Evolutionary conservation across 2,329 filamentous ascomycete species (phyloP), one percentile per base, ranked within the genome.

Genomic region (Stachybotrys chlorohalonatus): DNA sequence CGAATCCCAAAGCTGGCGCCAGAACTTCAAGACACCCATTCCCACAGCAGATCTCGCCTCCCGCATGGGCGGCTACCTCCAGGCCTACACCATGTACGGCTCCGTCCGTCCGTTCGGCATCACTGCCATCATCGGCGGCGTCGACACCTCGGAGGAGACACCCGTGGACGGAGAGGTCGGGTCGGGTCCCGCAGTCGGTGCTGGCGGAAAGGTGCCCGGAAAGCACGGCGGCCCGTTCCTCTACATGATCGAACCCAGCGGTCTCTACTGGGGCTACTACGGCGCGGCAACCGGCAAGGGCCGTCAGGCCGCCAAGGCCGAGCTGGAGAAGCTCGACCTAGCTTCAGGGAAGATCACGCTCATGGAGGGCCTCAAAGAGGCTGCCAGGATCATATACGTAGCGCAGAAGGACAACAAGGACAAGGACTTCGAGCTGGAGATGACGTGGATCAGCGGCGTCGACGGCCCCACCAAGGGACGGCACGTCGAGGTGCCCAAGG

Each of bases 381-480:
- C 94, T 39, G 94, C 94, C 55, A 81, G 91, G 58, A 99, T 99
- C 74, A 97, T 99, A 74, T 95, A 96, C 71, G 84, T 96, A 57
- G 92, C 93, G 51, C 94, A 99, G 70, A 94, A 97, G 72, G 94
- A 99, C 73, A 97, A 93, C 80, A 97, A 97, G 78, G 94, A 97
- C 76, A 99, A 99, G 80, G 94, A 97, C 61, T 99, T 97, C 67
- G 94, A 99, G 83, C 80, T 99, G 57, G 94, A 99, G 78, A 95
- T 99, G 91, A 95, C 90, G 56, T 99, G 94, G 94, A 89, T 97
- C 71, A 96, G 91, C 73, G 83, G 81, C 53, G 73, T 85, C 51
- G 83, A 89, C 61, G 93, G 92, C 6, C 91, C 92, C 42, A 97
- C 92, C 59, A 93, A 95, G 77, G 94, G 94, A 59, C 84, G 86